A percentile compares a stretch with the other conserved stretches of the same genome.
Conservation (phyloP, 306 rosid species). For the Castanea mollissima region DNA sequence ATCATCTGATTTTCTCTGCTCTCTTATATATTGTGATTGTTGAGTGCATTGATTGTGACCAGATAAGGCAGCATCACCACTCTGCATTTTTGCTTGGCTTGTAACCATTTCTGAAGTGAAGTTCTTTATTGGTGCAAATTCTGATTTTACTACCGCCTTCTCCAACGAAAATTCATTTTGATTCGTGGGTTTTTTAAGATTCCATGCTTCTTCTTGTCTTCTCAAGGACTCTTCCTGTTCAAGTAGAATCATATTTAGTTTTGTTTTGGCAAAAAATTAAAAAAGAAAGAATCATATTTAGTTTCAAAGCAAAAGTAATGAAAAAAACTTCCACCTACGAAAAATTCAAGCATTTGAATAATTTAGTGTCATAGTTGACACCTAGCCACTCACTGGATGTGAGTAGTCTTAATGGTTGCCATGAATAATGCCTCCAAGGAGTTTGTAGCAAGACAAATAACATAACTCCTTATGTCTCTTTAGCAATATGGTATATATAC, state of each 20-base stretch:
- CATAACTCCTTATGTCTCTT: too few species aligned
- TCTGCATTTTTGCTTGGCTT: conserved; percentile 25
- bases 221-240: conserved; percentile 42
- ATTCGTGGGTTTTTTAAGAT: conserved; percentile 33
- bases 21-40: conserved; percentile 39
- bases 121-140: conserved; percentile 33
- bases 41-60: conserved; percentile 28
- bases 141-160: conserved; percentile 46
- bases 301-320: conserved; percentile 1
- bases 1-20: conserved; percentile 65
- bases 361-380: not conserved
- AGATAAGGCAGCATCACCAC: conserved; percentile 28
- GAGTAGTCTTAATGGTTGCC: not conserved
- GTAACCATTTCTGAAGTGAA: conserved; percentile 37
- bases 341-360: too few species aligned
- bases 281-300: not conserved
- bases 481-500: too few species aligned
- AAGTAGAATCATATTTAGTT: conserved; percentile 1
- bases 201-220: conserved; percentile 49
- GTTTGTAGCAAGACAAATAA: too few species aligned
- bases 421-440: too few species aligned
- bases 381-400: not conserved
- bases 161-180: conserved; percentile 31
- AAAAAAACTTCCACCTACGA: not conserved
- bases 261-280: too few species aligned